A percentile compares a stretch with the other conserved stretches of the same genome.
Evolutionary conservation across 306 rosid species (phyloP).

Genomic region (Mimosa pudica): DNA sequence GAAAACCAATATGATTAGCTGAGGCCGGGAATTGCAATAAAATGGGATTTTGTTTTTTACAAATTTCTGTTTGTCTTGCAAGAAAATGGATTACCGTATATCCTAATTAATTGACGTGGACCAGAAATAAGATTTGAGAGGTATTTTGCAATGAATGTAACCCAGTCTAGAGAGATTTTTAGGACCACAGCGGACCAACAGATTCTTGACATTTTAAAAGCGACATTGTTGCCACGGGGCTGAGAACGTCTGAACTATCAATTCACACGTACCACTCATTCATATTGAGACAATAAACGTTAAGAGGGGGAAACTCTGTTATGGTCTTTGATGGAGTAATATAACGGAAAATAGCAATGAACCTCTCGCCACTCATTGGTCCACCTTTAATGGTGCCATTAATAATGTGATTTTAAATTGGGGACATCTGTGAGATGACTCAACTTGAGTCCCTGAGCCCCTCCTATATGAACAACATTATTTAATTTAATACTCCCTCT

Average conservation of each 20-base stretch:
- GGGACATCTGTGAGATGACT: neutral
- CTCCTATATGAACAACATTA: too few relatives aligned
- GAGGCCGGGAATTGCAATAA: neutral
- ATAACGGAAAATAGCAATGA: neutral
- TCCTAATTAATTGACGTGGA: neutral
- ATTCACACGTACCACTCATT: neutral
- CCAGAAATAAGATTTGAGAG: neutral
- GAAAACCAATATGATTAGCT: too few relatives aligned
- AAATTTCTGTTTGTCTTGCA: neutral
- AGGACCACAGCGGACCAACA: neutral
- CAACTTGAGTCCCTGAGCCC: too few relatives aligned
- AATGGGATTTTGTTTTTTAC: neutral
- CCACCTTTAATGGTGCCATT: neutral
- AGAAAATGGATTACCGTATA: too few relatives aligned
- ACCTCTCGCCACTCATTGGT: neutral
- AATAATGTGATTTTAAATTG: neutral
- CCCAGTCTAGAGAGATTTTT: neutral
- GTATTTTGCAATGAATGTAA: too few relatives aligned
- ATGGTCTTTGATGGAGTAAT: neutral
- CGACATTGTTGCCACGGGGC: neutral
- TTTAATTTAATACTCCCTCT: too few relatives aligned
- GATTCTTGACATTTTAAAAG: neutral
- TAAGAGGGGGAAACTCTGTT: neutral
- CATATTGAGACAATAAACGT: neutral
- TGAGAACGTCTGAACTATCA: neutral